Base-by-base conservation (phyloP, 1,284 basidiomycete genomes). In the Cutaneotrichosporon spelunceum region DNA sequence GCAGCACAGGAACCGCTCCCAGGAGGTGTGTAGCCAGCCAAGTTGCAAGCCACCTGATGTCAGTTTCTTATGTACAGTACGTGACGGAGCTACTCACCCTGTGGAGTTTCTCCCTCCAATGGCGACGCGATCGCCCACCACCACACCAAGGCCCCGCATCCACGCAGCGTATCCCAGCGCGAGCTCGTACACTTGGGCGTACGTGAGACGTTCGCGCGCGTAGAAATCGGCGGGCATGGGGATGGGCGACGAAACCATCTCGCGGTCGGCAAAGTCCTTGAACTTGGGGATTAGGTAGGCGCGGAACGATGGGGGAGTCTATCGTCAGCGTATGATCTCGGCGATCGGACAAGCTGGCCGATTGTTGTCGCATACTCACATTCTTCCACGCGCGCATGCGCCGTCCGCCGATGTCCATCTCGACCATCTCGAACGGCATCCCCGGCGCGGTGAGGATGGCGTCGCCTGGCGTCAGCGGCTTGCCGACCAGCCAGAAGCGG, bases 11-110 rank as follows among this genome's bases (percentile, higher is more conserved):
- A 11, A 76, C 67, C 2, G 65, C 74, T 5, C 74, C 76, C 30
- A 78, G 66, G 29, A 78, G 67, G 50, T 76, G 76, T 1, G 54
- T 62, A 16, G 72, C 76, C 3, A 71, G 56, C 53, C 70, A 78
- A 6, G 69, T 57, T 1, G 73, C 63, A 9, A 76, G 63, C 72
- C 75, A 78, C 11, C 53, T 50, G 27, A 27, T 27, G 48, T 50
- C 27, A 50, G 48, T 16, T 19, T 27, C 26, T n/a, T 16, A 6
- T 5, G 6, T 10, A 16, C 10, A 9, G 21, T 23, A 24, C 23
- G 45, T 16, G 30, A 33, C 8, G 8, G 13, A 24, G 23, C 16
- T 11, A 50, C 48, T 30, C 27, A 50, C 48, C 48, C 47, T 7
- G 71, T 62, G 45, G 61, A 67, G 65, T 78, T 78, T 10, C 59